Conservation (phyloP, 2,329 filamentous ascomycete species). For the Epichloe scottii region DNA sequence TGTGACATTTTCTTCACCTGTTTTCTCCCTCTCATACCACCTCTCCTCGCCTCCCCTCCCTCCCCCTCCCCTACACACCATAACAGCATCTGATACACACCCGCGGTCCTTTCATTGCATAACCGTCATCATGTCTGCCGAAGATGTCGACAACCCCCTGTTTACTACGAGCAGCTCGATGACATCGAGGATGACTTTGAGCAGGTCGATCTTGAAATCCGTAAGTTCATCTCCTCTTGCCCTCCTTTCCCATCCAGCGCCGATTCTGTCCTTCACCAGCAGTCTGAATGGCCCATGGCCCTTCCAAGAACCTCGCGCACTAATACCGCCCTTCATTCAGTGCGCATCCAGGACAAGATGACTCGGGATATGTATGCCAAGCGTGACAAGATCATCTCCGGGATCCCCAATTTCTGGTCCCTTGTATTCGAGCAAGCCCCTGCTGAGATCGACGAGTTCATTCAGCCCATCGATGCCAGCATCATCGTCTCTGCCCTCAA, state of each 20-base stretch:
- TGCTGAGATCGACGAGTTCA: conserved; percentile 74
- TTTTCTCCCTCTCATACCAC: too few species aligned
- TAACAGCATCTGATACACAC: conserved; percentile 4
- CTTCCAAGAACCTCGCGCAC: background rate
- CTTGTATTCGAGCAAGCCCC: conserved; percentile 82
- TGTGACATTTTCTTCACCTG: too few species aligned
- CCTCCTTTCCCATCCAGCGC: background rate
- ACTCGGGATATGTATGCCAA: conserved; percentile 62
- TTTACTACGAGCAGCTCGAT: conserved; percentile 65
- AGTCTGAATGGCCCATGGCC: background rate
- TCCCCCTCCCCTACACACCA: background rate
- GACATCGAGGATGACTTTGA: conserved; percentile 76
- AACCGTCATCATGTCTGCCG: conserved; percentile 22
- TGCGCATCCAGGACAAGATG: conserved; percentile 59
- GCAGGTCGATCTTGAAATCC: conserved; percentile 67
- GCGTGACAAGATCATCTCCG: conserved; percentile 55
- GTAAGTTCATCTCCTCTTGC: conserved; percentile 38
- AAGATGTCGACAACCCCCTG: conserved; percentile 25
- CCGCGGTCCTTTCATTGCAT: conserved; percentile 3
- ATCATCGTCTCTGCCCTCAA: conserved; percentile 58
- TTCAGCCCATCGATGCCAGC: conserved; percentile 67
- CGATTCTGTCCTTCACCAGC: background rate
- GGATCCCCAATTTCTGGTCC: conserved; percentile 88
- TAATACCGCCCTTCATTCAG: conserved; percentile 28
- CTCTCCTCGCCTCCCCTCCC: background rate